Evolutionary conservation across 2,329 filamentous ascomycete genomes (phyloP), one percentile per base, ranked within the genome.

Genomic region (Periconia sp.): DNA sequence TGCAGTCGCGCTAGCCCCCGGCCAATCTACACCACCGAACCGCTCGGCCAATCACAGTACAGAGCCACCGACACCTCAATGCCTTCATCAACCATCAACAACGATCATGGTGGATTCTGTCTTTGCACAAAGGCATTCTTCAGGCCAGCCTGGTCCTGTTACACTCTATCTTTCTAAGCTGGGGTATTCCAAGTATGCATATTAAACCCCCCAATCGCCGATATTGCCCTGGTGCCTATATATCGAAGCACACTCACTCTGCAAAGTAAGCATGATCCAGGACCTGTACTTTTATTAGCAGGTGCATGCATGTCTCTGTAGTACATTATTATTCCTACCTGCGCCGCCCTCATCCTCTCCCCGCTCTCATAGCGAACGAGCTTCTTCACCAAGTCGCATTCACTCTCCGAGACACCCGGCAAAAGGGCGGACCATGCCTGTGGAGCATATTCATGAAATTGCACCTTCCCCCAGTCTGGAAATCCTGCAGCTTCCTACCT

Each of bases 381-480:
- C 6, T 76, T 78, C 40, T 78, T 79, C 10, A 95, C 84, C 33
- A 97, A 75, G 57, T 89, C 82, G 54, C 83, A 80, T 27, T 85
- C 88, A 14, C 77, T 76, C 0, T 78, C 72, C 27, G 85, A 81
- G 0, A 85, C 81, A 6, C 78, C 80, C 0, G 85, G 84, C 41
- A 97, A 75, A 17, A 97, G 78, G 1, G 83, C 81, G 1, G 84
- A 79, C 92, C 92, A 97, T 0, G 77, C 58, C 58, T 82, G 82
- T 0, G 79, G 74, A 3, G 86, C 82, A 68, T 96, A 97, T 14
- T 85, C 79, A 41, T 86, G 83, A 76, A 96, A 99, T 72, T 92
- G 75, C 69, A 89, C 84, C 68, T 89, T 95, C 14, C 92, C 90
- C 82, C 96, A 99, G 17, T 96, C 94, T 0, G 90, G 89, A 65